Percentiles rank a stretch among this genome's conserved stretches.
phyloP scores from a whole-genome alignment of 2,329 filamentous ascomycete species.

The Colletotrichum godetiae region DNA sequence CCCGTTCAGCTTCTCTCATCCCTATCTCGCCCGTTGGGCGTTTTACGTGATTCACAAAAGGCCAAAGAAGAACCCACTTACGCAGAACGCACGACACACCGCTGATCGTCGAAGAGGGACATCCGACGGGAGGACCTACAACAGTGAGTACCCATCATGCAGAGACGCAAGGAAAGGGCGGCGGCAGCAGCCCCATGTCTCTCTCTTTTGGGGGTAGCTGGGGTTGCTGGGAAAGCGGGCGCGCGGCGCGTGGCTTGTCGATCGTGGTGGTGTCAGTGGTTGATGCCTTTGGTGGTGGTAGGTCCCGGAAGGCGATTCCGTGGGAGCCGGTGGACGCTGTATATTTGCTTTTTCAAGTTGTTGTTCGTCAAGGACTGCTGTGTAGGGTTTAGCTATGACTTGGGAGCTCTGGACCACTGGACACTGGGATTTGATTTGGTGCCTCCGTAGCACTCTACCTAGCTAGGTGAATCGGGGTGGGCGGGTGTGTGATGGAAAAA shows the following conservation, averaged over 20 bases:
- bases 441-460: too few species aligned
- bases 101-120: not conserved
- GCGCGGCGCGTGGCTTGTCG: constrained; percentile 26
- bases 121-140: not conserved
- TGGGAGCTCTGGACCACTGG: not conserved
- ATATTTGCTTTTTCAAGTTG: constrained; percentile 28
- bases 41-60: not conserved
- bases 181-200: too few species aligned
- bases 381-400: not conserved
- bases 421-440: not conserved
- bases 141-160: not conserved
- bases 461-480: too few species aligned
- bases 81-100: constrained; percentile 9
- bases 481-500: not conserved
- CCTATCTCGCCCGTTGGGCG: not conserved
- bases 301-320: constrained; percentile 10
- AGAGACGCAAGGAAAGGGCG: not conserved
- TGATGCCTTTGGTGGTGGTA: too few species aligned
- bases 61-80: not conserved
- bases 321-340: constrained; percentile 8
- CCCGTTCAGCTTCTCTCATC: not conserved
- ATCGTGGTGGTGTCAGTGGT: constrained; percentile 2
- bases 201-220: not conserved
- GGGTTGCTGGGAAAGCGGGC: not conserved
- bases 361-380: constrained; percentile 9